Evolutionary conservation across 495 filamentous ascomycete species (phyloP).

Genomic region (Xylaria cubensis): DNA sequence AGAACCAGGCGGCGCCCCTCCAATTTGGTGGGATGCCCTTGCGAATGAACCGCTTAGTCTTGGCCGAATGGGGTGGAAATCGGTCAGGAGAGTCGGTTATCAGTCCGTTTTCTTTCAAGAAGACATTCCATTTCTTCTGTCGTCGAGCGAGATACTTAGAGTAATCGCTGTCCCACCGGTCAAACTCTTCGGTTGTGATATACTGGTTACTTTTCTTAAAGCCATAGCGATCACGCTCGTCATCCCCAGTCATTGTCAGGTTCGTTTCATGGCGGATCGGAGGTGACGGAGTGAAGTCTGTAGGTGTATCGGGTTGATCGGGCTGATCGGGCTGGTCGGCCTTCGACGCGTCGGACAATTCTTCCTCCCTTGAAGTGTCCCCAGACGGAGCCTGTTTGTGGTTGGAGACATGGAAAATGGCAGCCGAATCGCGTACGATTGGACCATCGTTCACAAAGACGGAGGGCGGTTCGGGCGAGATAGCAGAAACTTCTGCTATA

Average conservation of each 20-base stretch:
- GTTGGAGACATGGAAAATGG: constrained; percentile 46
- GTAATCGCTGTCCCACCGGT: constrained; percentile 80
- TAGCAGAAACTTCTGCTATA: constrained; percentile 43
- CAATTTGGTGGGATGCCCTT: constrained; percentile 96
- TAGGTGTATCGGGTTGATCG: constrained; percentile 19
- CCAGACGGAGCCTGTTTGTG: constrained; percentile 41
- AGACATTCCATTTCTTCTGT: constrained; percentile 78
- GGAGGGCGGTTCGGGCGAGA: constrained; percentile 33
- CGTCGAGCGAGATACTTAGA: constrained; percentile 70
- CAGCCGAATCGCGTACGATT: constrained; percentile 46
- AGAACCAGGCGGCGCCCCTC: constrained; percentile 95
- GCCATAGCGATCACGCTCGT: constrained; percentile 80
- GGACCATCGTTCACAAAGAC: constrained; percentile 31
- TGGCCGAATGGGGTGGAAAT: constrained; percentile 81
- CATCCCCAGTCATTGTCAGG: constrained; percentile 33
- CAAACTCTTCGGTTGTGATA: constrained; percentile 76
- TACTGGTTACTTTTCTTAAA: constrained; percentile 89
- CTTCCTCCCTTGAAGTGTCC: constrained; percentile 19
- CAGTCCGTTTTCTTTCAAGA: constrained; percentile 78
- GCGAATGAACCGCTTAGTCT: constrained; percentile 86
- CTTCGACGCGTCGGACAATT: constrained; percentile 39
- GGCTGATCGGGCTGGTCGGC: constrained; percentile 35
- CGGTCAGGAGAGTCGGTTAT: constrained; percentile 70
- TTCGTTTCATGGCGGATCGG: constrained; percentile 36
- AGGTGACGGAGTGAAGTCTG: constrained; percentile 25